Conservation (phyloP, 1,139 yeast species). For the Diutina siamensis region DNA sequence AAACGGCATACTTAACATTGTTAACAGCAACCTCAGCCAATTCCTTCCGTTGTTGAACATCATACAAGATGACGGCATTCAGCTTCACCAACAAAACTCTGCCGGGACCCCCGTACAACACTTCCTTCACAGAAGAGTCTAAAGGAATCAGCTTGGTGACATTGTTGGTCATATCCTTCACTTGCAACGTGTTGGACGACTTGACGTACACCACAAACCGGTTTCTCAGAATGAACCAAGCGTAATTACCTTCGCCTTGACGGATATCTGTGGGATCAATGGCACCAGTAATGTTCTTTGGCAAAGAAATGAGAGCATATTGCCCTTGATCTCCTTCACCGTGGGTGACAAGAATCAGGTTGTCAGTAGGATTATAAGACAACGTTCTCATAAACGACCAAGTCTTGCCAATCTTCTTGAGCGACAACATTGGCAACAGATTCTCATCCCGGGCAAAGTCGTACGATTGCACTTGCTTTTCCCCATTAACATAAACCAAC, state of each 20-base stretch:
- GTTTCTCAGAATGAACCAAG: conserved; percentile 86
- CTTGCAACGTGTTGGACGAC: conserved; percentile 54
- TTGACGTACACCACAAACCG: conserved; percentile 77
- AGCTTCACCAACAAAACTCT: conserved; percentile 65
- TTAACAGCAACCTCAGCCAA: conserved; percentile 61
- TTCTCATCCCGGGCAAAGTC: conserved; percentile 52
- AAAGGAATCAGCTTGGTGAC: conserved; percentile 72
- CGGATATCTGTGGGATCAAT: conserved; percentile 74
- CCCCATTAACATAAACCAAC: conserved; percentile 67
- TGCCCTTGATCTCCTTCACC: conserved; percentile 53
- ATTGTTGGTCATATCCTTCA: conserved; percentile 73
- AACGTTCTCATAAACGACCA: conserved; percentile 81
- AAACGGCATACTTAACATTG: conserved; percentile 76
- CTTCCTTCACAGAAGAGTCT: conserved; percentile 62
- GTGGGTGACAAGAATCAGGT: conserved; percentile 72
- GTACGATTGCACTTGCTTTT: conserved; percentile 74
- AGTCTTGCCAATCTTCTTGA: conserved; percentile 73
- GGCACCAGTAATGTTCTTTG: conserved; percentile 86
- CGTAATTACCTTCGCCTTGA: conserved; percentile 77
- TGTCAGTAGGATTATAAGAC: conserved; percentile 88
- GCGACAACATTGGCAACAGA: conserved; percentile 70
- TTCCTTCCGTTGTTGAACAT: conserved; percentile 85
- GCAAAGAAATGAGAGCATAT: conserved; percentile 68
- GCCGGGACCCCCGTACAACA: conserved; percentile 76
- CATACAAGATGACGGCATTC: conserved; percentile 67